Conservation (phyloP, 257 asterid species). For the Primulina eburnea region DNA sequence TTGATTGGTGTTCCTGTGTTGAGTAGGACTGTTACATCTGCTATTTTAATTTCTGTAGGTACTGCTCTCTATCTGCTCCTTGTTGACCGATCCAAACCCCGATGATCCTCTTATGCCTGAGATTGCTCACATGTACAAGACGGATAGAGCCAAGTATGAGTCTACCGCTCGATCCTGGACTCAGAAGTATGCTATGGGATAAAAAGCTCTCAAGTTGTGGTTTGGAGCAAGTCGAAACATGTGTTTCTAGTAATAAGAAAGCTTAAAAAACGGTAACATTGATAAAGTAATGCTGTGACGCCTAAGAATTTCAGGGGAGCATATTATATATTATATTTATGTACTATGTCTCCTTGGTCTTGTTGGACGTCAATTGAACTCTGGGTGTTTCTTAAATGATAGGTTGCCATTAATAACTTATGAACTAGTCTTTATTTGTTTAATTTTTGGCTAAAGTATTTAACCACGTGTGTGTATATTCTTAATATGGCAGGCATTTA, state of each 20-base stretch:
- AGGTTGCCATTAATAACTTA: not conserved
- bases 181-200: constrained; percentile 78
- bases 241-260: not conserved
- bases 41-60: constrained; percentile 45
- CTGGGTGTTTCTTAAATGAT: not conserved
- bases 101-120: constrained; percentile 87
- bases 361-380: not conserved
- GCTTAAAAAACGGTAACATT: no score
- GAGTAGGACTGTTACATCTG: constrained; percentile 44
- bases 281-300: not conserved
- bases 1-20: constrained; percentile 1
- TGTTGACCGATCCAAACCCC: constrained; percentile 83
- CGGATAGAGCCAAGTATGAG: constrained; percentile 64
- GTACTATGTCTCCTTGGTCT: not conserved
- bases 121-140: constrained; percentile 79
- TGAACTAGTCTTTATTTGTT: not conserved
- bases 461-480: no score
- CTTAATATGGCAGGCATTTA: no score
- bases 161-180: constrained; percentile 79
- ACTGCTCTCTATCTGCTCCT: constrained; percentile 69
- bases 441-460: no score
- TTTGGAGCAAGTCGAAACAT: not conserved
- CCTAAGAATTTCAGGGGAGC: not conserved
- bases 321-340: no score
- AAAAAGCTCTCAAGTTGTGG: constrained; percentile 15